Percentiles rank a stretch among this genome's conserved stretches.
phyloP scores from a whole-genome alignment of 495 filamentous ascomycete genomes.

The Haplographium delicatum region DNA sequence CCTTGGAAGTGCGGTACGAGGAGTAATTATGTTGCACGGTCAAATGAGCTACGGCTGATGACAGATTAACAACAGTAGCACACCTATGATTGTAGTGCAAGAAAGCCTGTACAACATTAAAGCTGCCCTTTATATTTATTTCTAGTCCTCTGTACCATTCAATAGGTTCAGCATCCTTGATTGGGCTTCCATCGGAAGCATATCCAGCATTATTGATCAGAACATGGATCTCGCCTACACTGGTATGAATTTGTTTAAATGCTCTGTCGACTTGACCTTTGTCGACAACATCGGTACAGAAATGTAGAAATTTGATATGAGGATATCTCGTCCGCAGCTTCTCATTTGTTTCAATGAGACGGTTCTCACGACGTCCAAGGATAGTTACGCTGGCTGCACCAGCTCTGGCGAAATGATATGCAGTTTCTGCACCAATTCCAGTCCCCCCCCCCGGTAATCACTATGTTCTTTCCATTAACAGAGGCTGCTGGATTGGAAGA shows the following conservation, averaged over 20 bases:
- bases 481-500: neutral
- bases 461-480: slow-evolving; percentile 29
- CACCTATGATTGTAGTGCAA: neutral
- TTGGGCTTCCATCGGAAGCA: neutral
- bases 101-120: neutral
- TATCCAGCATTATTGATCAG: neutral
- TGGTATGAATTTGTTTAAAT: slow-evolving; percentile 28
- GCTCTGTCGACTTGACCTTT: slow-evolving; percentile 25
- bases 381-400: slow-evolving; percentile 21
- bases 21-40: neutral
- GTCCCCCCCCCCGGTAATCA: slow-evolving; percentile 42
- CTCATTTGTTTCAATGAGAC: slow-evolving; percentile 23
- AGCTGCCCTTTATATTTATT: neutral
- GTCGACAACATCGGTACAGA: slow-evolving; percentile 28
- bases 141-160: slow-evolving; percentile 3
- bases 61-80: neutral
- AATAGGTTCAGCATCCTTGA: neutral
- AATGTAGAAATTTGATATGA: slow-evolving; percentile 20
- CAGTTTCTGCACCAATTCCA: slow-evolving; percentile 38
- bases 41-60: neutral
- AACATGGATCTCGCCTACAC: slow-evolving; percentile 11
- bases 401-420: slow-evolving; percentile 36
- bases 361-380: slow-evolving; percentile 12
- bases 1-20: neutral
- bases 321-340: slow-evolving; percentile 14